phyloP scores from a whole-genome alignment of 140 eudicot genomes.

The Bidens hawaiensis region DNA sequence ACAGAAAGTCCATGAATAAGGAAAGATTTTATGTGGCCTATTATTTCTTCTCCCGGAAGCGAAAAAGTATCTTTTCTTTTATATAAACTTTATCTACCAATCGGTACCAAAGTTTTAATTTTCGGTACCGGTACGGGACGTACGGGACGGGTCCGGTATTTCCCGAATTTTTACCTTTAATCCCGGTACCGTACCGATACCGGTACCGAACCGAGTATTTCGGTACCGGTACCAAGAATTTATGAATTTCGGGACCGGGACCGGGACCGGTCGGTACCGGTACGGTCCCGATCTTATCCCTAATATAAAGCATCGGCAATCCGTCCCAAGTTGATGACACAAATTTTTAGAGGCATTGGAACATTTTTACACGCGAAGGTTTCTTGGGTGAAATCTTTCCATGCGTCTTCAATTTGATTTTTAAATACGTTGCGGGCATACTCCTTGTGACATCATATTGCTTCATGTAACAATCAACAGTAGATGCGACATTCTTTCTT shows the following conservation, averaged over 20 bases:
- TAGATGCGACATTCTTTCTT: not conserved
- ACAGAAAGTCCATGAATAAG: conserved; percentile 12
- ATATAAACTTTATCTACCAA: no score
- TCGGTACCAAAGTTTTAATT: no score
- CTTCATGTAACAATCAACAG: not conserved
- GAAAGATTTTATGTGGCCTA: conserved; percentile 7
- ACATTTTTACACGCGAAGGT: conserved; percentile 9
- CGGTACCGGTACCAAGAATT: no score
- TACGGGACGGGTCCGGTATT: no score
- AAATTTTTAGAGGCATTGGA: conserved; percentile 14
- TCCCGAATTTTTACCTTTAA: no score
- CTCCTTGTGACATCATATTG: not conserved
- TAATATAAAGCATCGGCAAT: conserved; percentile 2
- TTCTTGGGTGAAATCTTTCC: conserved; percentile 28
- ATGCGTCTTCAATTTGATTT: not conserved
- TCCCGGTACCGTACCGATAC: no score
- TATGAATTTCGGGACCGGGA: no score
- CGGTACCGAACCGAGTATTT: no score
- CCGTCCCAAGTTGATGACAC: conserved; percentile 20
- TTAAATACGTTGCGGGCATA: not conserved
- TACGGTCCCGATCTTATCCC: no score
- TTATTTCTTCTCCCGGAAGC: not conserved
- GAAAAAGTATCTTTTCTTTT: conserved; percentile 23
- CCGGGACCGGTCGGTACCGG: no score
- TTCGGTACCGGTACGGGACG: no score